Conservation (phyloP, 805 yeast species). For the Spathaspora hagerdaliae region DNA sequence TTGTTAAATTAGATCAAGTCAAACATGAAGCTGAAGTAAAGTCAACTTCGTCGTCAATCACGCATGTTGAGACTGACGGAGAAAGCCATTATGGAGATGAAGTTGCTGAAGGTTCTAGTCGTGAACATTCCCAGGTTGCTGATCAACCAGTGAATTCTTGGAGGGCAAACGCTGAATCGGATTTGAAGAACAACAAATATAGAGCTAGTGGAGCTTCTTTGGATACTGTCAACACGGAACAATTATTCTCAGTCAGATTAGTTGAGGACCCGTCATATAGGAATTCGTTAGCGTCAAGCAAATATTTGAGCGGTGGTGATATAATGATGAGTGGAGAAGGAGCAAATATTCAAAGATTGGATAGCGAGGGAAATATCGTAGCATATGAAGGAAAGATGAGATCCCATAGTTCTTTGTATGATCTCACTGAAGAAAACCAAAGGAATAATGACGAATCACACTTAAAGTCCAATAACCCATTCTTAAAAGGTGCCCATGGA, state of each 20-base stretch:
- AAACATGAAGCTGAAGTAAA: constrained; percentile 13
- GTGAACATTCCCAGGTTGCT: constrained; percentile 5
- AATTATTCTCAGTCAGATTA: constrained; percentile 71
- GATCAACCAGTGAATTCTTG: constrained; percentile 35
- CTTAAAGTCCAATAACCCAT: neutral
- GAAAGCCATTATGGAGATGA: constrained; percentile 16
- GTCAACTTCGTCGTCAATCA: neutral
- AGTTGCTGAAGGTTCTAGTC: constrained; percentile 9
- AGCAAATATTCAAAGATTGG: constrained; percentile 38
- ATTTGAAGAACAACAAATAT: constrained; percentile 42
- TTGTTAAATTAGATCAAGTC: constrained; percentile 20
- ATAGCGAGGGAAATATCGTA: constrained; percentile 42
- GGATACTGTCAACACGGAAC: constrained; percentile 84
- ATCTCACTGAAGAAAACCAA: neutral
- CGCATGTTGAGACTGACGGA: constrained; percentile 11
- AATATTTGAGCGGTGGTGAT: constrained; percentile 13
- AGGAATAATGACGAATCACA: neutral
- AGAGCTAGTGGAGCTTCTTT: constrained; percentile 68
- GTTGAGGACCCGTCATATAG: constrained; percentile 52
- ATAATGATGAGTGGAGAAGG: neutral
- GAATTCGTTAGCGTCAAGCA: constrained; percentile 26
- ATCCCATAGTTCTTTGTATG: neutral
- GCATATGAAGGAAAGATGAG: constrained; percentile 9
- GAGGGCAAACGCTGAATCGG: constrained; percentile 38
- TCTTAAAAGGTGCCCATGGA: neutral